These are phyloP conservation scores for Acacia confusa DNA, from an alignment of 306 rosid species.

Conservation along the genomic window DNA sequence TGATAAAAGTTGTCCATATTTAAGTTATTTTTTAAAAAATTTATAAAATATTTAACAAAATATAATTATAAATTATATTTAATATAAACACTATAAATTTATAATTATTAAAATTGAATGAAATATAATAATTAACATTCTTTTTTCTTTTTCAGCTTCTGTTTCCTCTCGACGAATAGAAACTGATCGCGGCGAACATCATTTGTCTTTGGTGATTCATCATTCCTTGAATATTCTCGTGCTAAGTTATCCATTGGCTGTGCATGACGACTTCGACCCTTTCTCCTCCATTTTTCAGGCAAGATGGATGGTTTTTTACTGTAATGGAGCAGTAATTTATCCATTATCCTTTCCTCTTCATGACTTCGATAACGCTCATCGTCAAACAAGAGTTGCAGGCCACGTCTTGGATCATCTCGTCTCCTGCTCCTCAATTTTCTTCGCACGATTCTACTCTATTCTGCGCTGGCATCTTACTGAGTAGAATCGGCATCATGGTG, in stretches of 20 bases:
- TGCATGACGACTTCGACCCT: slow-evolving; percentile 52
- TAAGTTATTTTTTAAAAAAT: too few species aligned
- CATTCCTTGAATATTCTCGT: slow-evolving; percentile 40
- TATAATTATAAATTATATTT: too few species aligned
- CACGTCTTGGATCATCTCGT: slow-evolving; percentile 72
- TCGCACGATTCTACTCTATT: slow-evolving; percentile 40
- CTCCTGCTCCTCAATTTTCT: slow-evolving; percentile 69
- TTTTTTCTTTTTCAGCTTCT: slow-evolving; percentile 45
- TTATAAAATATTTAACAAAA: too few species aligned
- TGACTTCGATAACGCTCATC: slow-evolving; percentile 58
- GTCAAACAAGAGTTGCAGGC: slow-evolving; percentile 65
- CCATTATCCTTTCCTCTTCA: slow-evolving; percentile 82
- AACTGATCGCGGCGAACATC: slow-evolving; percentile 56
- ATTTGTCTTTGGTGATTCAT: slow-evolving; percentile 37
- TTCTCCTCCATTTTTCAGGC: slow-evolving; percentile 58
- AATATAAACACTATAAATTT: too few species aligned
- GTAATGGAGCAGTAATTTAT: slow-evolving; percentile 77
- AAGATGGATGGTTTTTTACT: slow-evolving; percentile 68
- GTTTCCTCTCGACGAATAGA: slow-evolving; percentile 75
- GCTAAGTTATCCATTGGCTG: slow-evolving; percentile 30
- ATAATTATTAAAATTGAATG: too few species aligned
- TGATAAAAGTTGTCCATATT: too few species aligned
- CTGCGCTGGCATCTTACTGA: slow-evolving; percentile 45
- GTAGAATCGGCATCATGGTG: slow-evolving; percentile 34
- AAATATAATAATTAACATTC: too few species aligned